phyloP scores from a whole-genome alignment of 1,139 yeast genomes.

The Blastobotrys raffinosifermentans region DNA sequence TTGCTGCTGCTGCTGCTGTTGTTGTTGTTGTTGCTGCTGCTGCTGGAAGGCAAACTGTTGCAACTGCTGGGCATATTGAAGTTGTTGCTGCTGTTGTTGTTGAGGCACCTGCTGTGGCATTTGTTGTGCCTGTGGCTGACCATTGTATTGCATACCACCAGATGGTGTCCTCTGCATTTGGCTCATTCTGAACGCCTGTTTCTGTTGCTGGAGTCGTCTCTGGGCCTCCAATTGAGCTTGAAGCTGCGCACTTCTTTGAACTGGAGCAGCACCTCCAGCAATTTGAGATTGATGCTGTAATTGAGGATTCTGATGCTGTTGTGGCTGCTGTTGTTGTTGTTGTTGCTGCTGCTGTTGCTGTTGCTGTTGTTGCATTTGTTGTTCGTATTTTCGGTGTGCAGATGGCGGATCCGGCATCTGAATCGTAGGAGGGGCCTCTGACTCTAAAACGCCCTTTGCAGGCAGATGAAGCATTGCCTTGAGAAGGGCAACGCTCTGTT shows the following conservation, averaged over 20 bases:
- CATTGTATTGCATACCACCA: no score
- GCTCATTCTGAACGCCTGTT: not conserved
- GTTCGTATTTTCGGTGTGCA: not conserved
- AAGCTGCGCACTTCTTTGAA: not conserved
- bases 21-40: slow-evolving; percentile 10
- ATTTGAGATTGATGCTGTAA: not conserved
- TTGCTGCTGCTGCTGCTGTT: slow-evolving; percentile 9
- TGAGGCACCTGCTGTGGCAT: not conserved
- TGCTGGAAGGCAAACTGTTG: slow-evolving; percentile 3
- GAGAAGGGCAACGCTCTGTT: not conserved
- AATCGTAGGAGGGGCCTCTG: not conserved
- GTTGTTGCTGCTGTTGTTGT: slow-evolving; percentile 1
- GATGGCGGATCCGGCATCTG: slow-evolving; percentile 1
- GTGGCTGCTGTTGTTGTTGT: slow-evolving; percentile 4
- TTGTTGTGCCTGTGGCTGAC: not conserved
- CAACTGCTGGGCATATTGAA: not conserved
- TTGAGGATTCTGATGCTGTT: slow-evolving; percentile 4
- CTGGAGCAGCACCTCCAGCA: not conserved
- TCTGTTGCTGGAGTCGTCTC: not conserved
- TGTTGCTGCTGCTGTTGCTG: slow-evolving; percentile 5
- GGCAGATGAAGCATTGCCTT: slow-evolving; percentile 1
- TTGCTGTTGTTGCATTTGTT: slow-evolving; percentile 5
- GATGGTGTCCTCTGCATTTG: not conserved
- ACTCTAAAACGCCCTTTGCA: not conserved
- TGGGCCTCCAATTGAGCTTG: not conserved